Conservation (phyloP, 306 rosid genomes). For the Oxytropis ochrocephala region DNA sequence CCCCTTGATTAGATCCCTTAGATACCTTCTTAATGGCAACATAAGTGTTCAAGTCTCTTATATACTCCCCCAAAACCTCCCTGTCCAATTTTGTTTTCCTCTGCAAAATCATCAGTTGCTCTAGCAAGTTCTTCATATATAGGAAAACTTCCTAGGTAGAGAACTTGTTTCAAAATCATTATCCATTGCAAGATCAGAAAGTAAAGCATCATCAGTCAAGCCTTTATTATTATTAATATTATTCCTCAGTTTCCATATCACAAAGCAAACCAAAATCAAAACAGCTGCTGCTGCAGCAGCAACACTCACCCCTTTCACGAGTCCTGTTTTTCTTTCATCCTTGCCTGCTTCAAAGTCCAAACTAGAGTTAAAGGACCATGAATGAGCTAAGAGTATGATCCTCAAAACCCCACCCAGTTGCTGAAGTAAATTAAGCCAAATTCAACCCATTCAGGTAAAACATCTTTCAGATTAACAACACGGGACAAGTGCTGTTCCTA, state of each 20-base stretch:
- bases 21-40: slow-evolving; percentile 38
- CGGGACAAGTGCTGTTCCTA: not conserved
- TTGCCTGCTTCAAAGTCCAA: slow-evolving; percentile 1
- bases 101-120: slow-evolving; percentile 31
- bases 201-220: not conserved
- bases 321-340: not conserved
- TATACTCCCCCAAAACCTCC: slow-evolving; percentile 47
- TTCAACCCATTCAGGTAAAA: slow-evolving; percentile 27
- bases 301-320: slow-evolving; percentile 15
- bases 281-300: not conserved
- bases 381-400: slow-evolving; percentile 30
- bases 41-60: not conserved
- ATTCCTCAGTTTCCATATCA: not conserved
- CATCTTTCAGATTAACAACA: slow-evolving; percentile 4
- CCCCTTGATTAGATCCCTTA: slow-evolving; percentile 23
- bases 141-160: slow-evolving; percentile 29
- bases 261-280: not conserved
- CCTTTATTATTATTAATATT: not conserved
- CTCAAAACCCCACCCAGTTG: slow-evolving; percentile 20
- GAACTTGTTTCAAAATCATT: slow-evolving; percentile 17
- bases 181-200: slow-evolving; percentile 12
- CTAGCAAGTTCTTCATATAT: slow-evolving; percentile 24
- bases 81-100: slow-evolving; percentile 30
- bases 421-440: slow-evolving; percentile 34
- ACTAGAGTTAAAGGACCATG: slow-evolving; percentile 34